Evolutionary conservation across 2,329 filamentous ascomycete species (phyloP).

Genomic region (Davidsoniella eucalypti): DNA sequence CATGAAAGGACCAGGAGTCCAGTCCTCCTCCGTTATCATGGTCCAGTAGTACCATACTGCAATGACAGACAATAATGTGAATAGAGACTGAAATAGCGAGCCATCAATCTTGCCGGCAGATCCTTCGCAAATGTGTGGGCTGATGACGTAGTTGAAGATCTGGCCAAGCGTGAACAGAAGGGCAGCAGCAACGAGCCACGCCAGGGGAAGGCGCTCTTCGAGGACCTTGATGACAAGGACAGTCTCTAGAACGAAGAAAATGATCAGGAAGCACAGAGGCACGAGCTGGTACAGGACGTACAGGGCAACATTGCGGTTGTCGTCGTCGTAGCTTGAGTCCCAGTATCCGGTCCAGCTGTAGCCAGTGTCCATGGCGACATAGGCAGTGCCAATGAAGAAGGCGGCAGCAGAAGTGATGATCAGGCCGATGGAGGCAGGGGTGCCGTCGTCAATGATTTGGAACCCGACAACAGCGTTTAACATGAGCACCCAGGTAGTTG

Average conservation of each 20-base stretch:
- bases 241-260: slow-evolving; percentile 71
- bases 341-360: slow-evolving; percentile 74
- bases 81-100: slow-evolving; percentile 79
- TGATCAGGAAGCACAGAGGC: slow-evolving; percentile 74
- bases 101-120: slow-evolving; percentile 80
- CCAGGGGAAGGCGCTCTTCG: slow-evolving; percentile 82
- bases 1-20: slow-evolving; percentile 45
- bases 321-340: slow-evolving; percentile 38
- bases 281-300: slow-evolving; percentile 89
- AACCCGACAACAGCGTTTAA: slow-evolving; percentile 86
- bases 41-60: slow-evolving; percentile 94
- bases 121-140: slow-evolving; percentile 74
- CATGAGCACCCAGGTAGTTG: slow-evolving; percentile 79
- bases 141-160: slow-evolving; percentile 91
- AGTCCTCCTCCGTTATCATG: slow-evolving; percentile 97
- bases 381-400: slow-evolving; percentile 80
- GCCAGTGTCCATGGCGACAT: slow-evolving; percentile 87
- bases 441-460: slow-evolving; percentile 87
- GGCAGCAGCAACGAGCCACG: slow-evolving; percentile 59
- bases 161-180: slow-evolving; percentile 83
- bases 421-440: slow-evolving; percentile 62
- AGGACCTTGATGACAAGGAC: slow-evolving; percentile 73
- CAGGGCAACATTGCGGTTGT: slow-evolving; percentile 65
- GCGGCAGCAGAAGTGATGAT: slow-evolving; percentile 52
- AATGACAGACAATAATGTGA: slow-evolving; percentile 71